phyloP scores from a whole-genome alignment of 2,329 filamentous ascomycete species.

The Chaetothyriales sp. region DNA sequence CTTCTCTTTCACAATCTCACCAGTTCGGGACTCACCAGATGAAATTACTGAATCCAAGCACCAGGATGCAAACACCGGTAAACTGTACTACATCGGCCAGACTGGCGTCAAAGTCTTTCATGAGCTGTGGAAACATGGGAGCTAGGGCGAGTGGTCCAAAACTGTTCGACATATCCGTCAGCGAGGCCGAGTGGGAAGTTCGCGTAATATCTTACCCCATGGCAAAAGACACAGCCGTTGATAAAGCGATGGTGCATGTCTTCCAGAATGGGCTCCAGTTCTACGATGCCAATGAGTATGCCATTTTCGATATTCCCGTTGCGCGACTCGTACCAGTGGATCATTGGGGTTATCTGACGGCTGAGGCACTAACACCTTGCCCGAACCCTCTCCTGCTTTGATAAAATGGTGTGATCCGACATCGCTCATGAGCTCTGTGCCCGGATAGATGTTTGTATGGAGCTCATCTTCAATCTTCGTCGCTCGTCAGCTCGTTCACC shows the following conservation, averaged over 20 bases:
- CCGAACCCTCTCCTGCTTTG: slow-evolving; percentile 30
- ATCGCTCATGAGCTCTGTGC: slow-evolving; percentile 49
- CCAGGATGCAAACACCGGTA: slow-evolving; percentile 42
- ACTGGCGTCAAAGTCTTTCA: slow-evolving; percentile 41
- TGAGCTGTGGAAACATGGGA: slow-evolving; percentile 47
- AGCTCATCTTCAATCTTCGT: slow-evolving; percentile 24
- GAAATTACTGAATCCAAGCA: slow-evolving; percentile 48
- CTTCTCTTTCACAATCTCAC: background rate
- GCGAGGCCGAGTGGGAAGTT: slow-evolving; percentile 32
- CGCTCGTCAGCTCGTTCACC: slow-evolving; percentile 1
- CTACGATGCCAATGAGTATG: slow-evolving; percentile 10
- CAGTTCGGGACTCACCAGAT: slow-evolving; percentile 34
- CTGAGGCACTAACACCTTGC: slow-evolving; percentile 37
- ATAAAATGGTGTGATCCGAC: slow-evolving; percentile 51
- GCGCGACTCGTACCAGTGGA: slow-evolving; percentile 25
- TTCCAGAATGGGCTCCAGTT: slow-evolving; percentile 40
- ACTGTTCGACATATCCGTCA: slow-evolving; percentile 24
- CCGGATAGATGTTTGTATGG: slow-evolving; percentile 40
- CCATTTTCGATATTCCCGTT: background rate
- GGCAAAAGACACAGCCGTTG: slow-evolving; percentile 36
- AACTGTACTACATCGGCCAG: slow-evolving; percentile 43
- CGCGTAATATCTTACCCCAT: slow-evolving; percentile 25
- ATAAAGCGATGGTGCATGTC: slow-evolving; percentile 33
- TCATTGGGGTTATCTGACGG: slow-evolving; percentile 35
- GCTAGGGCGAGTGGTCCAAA: slow-evolving; percentile 43